These are phyloP conservation scores for Solanum dulcamara DNA, from an alignment of 257 asterid species.

Conservation along the genomic window DNA sequence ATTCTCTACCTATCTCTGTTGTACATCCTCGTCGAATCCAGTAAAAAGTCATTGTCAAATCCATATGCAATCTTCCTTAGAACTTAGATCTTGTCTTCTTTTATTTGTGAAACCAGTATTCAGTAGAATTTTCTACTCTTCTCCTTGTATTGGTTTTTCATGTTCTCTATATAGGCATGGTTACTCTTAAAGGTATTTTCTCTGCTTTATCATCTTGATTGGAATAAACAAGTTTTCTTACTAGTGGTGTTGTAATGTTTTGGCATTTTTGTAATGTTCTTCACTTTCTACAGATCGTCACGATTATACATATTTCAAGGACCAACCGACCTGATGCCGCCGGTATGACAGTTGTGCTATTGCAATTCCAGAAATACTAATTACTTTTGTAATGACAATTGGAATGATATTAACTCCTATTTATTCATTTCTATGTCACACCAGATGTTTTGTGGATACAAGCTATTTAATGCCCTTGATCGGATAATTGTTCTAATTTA, in stretches of 20 bases:
- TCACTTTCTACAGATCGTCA: constrained; percentile 54
- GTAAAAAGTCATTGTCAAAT: neutral
- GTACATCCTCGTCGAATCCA: neutral
- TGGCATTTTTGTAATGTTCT: neutral
- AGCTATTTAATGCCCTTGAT: neutral
- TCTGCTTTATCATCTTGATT: neutral
- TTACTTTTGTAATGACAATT: neutral
- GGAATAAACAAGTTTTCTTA: neutral
- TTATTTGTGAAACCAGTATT: neutral
- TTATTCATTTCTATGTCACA: neutral
- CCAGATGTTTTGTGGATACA: neutral
- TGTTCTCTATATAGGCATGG: neutral
- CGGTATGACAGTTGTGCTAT: constrained; percentile 35
- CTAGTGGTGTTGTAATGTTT: neutral
- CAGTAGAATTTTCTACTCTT: neutral
- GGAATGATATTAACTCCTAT: neutral
- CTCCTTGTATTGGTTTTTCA: neutral
- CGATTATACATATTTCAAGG: constrained; percentile 93
- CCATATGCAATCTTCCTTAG: neutral
- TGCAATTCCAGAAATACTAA: neutral
- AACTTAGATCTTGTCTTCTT: neutral
- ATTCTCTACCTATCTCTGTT: neutral
- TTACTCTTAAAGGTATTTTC: neutral
- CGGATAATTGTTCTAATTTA: neutral
- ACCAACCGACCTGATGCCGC: constrained; percentile 85